phyloP scores from a whole-genome alignment of 305 asterid species.

The Stenogyne calaminthoides region DNA sequence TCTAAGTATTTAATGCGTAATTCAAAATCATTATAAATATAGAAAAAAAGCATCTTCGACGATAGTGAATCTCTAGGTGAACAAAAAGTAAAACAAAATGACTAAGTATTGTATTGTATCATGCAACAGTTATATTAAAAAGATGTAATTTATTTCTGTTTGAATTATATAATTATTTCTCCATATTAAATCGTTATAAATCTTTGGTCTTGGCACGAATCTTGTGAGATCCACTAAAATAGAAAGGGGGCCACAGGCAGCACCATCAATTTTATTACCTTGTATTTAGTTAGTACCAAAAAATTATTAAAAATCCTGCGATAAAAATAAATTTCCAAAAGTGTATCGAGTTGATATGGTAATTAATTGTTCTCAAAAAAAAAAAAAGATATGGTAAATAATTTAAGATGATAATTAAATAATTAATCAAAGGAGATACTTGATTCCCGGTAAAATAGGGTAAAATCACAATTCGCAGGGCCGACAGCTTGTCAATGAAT shows the following conservation, averaged over 20 bases:
- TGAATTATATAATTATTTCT: too few relatives aligned
- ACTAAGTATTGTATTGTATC: too few relatives aligned
- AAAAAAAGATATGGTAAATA: too few relatives aligned
- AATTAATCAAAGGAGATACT: neutral
- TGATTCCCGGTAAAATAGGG: constrained; percentile 3
- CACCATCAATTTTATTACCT: neutral
- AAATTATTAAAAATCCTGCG: neutral
- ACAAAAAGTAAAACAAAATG: too few relatives aligned
- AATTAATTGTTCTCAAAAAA: too few relatives aligned
- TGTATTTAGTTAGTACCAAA: too few relatives aligned
- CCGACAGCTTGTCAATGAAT: neutral
- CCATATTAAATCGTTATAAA: too few relatives aligned
- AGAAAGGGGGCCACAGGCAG: neutral
- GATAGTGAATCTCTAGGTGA: too few relatives aligned
- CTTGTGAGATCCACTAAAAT: too few relatives aligned
- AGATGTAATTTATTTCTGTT: too few relatives aligned
- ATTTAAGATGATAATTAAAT: neutral
- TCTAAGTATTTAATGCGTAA: neutral
- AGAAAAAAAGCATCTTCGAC: neutral
- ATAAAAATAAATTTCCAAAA: neutral
- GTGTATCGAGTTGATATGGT: neutral
- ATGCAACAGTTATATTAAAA: too few relatives aligned
- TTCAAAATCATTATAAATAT: neutral
- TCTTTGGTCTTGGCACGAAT: too few relatives aligned
- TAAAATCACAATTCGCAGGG: neutral